Conservation (phyloP, 192 early-diverging fungal species). For the Rhizophagus prolifer region DNA sequence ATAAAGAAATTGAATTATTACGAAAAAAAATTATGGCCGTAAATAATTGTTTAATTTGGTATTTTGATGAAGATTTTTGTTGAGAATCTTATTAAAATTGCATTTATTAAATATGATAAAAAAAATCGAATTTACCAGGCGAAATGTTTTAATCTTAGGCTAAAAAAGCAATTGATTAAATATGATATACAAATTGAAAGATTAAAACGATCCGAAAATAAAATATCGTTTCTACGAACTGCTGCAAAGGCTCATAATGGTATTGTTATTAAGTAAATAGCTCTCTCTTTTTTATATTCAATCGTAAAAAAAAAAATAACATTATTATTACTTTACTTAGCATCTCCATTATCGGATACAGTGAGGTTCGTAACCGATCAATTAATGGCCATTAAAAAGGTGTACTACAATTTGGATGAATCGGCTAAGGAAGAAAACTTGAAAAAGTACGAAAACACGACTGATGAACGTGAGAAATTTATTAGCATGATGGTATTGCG, state of each 20-base stretch:
- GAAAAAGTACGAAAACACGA: not conserved
- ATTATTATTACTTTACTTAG: not conserved
- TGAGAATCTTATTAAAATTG: not conserved
- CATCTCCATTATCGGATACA: slow-evolving; percentile 6
- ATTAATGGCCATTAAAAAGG: slow-evolving; percentile 9
- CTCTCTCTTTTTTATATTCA: not conserved
- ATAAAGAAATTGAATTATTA: slow-evolving; percentile 41
- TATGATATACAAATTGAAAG: slow-evolving; percentile 21
- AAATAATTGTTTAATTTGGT: slow-evolving; percentile 16
- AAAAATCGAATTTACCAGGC: slow-evolving; percentile 25
- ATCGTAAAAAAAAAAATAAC: not conserved
- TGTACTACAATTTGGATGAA: not conserved
- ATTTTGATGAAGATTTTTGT: not conserved
- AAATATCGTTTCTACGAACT: slow-evolving; percentile 6
- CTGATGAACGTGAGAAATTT: slow-evolving; percentile 10
- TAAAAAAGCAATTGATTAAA: slow-evolving; percentile 36
- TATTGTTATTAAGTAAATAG: not conserved
- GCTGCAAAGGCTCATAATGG: not conserved
- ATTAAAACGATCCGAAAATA: not conserved
- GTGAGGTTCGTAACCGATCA: slow-evolving; percentile 5
- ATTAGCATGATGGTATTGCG: slow-evolving; percentile 10
- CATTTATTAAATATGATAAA: not conserved
- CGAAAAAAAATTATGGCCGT: slow-evolving; percentile 45
- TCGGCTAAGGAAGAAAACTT: slow-evolving; percentile 4
- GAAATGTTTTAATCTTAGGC: slow-evolving; percentile 41